A percentile compares a stretch with the other conserved stretches of the same genome.
These are phyloP conservation scores for Phytopythium montanum DNA, from an alignment of 352 stramenopile species.

Conservation along the genomic window DNA sequence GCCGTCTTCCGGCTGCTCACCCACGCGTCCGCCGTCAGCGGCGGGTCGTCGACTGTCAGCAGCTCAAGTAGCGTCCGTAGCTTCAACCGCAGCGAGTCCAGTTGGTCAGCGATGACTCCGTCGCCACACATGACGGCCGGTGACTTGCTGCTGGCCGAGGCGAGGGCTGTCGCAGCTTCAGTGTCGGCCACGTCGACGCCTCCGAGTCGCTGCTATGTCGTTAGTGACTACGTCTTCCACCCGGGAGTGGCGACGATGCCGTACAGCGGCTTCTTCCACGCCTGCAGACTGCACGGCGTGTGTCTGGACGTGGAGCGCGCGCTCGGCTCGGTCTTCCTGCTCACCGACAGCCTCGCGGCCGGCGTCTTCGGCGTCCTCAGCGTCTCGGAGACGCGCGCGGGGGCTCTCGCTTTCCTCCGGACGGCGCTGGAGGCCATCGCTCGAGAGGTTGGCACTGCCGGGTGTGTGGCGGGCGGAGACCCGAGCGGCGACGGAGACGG, in stretches of 20 bases:
- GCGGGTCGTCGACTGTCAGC: slow-evolving; percentile 12
- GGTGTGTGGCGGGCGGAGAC: slow-evolving; percentile 12
- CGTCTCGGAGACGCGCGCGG: slow-evolving; percentile 43
- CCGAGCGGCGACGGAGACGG: slow-evolving; percentile 10
- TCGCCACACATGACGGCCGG: neutral
- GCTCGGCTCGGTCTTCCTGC: slow-evolving; percentile 68
- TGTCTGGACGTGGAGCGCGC: slow-evolving; percentile 78
- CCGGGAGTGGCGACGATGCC: slow-evolving; percentile 74
- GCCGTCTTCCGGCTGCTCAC: slow-evolving; percentile 66
- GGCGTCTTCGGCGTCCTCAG: slow-evolving; percentile 72
- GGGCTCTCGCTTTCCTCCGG: slow-evolving; percentile 53
- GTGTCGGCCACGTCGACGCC: slow-evolving; percentile 8
- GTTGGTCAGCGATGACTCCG: neutral
- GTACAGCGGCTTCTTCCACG: slow-evolving; percentile 85
- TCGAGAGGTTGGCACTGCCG: slow-evolving; percentile 51
- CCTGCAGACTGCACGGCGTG: slow-evolving; percentile 82
- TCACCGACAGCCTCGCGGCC: slow-evolving; percentile 76
- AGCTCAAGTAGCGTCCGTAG: slow-evolving; percentile 3
- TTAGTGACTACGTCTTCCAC: slow-evolving; percentile 75
- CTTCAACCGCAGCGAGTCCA: neutral
- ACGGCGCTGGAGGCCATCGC: slow-evolving; percentile 75
- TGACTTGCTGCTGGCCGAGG: slow-evolving; percentile 23
- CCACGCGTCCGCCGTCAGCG: slow-evolving; percentile 17
- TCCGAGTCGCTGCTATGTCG: slow-evolving; percentile 52
- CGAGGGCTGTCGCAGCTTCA: slow-evolving; percentile 5